These are phyloP conservation scores for Geosmithia putterillii DNA, from an alignment of 2,329 filamentous ascomycete species.

Conservation along the genomic window DNA sequence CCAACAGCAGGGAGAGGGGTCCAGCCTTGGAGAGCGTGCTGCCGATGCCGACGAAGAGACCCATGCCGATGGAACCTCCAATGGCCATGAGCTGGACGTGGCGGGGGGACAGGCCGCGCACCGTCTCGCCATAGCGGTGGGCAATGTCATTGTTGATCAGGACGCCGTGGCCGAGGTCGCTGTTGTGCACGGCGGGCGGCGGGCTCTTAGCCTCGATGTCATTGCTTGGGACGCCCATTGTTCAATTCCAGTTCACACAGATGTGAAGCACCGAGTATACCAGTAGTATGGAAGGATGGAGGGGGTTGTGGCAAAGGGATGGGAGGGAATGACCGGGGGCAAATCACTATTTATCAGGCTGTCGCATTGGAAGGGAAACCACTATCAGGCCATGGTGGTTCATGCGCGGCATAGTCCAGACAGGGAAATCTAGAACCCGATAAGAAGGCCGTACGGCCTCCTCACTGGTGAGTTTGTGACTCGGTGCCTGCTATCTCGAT, in stretches of 20 bases:
- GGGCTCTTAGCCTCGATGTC: not conserved
- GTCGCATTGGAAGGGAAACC: no score
- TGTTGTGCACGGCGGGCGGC: not conserved
- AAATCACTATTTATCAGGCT: no score
- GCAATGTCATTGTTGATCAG: not conserved
- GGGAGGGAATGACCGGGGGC: no score
- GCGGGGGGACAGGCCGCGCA: conserved; percentile 14
- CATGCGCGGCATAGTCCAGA: no score
- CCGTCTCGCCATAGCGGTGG: conserved; percentile 4
- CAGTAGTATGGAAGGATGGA: not conserved
- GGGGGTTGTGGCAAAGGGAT: not conserved
- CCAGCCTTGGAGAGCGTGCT: conserved; percentile 26
- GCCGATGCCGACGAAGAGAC: conserved; percentile 32
- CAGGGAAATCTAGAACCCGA: no score
- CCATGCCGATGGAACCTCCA: conserved; percentile 31
- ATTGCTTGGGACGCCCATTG: not conserved
- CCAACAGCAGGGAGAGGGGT: conserved; percentile 29
- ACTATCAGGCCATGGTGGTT: no score
- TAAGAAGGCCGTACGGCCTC: no score
- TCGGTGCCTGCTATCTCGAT: no score
- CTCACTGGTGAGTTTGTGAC: no score
- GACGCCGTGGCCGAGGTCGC: not conserved
- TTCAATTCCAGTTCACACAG: not conserved
- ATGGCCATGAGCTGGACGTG: conserved; percentile 38
- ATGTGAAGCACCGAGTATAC: no score